Conservation (phyloP, 208 protist genomes). For the Crithidia sp. region DNA sequence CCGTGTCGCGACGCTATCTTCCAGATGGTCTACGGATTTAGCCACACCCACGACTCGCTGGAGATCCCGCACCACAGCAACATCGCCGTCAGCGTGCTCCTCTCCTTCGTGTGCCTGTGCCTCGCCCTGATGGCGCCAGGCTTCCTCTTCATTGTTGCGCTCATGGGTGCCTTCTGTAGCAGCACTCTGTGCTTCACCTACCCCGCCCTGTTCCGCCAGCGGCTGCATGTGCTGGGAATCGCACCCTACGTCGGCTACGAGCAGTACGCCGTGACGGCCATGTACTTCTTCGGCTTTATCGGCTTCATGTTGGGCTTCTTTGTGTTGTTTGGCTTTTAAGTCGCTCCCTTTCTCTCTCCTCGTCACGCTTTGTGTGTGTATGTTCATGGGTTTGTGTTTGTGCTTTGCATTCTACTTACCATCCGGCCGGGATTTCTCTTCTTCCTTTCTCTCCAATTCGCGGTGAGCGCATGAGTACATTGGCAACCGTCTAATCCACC, state of each 20-base stretch:
- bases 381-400: not conserved
- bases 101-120: constrained; percentile 52
- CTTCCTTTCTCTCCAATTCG: no score
- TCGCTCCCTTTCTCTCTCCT: not conserved
- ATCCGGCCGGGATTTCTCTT: no score
- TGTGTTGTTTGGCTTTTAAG: constrained; percentile 19
- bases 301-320: constrained; percentile 50
- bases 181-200: constrained; percentile 76
- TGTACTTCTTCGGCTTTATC: constrained; percentile 56
- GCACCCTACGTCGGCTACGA: constrained; percentile 39
- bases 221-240: constrained; percentile 54
- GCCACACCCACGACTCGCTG: constrained; percentile 35
- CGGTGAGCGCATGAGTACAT: no score
- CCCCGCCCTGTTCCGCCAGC: constrained; percentile 64
- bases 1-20: constrained; percentile 68
- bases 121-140: constrained; percentile 56
- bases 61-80: constrained; percentile 47
- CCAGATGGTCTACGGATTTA: constrained; percentile 65
- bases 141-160: constrained; percentile 67
- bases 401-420: no score
- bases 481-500: no score
- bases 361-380: not conserved
- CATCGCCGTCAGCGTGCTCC: constrained; percentile 38
- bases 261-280: constrained; percentile 35
- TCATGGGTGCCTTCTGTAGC: constrained; percentile 74